A percentile compares a stretch with the other conserved stretches of the same genome.
phyloP scores from a whole-genome alignment of 2,329 filamentous ascomycete species.

The Venturia aucupariae region DNA sequence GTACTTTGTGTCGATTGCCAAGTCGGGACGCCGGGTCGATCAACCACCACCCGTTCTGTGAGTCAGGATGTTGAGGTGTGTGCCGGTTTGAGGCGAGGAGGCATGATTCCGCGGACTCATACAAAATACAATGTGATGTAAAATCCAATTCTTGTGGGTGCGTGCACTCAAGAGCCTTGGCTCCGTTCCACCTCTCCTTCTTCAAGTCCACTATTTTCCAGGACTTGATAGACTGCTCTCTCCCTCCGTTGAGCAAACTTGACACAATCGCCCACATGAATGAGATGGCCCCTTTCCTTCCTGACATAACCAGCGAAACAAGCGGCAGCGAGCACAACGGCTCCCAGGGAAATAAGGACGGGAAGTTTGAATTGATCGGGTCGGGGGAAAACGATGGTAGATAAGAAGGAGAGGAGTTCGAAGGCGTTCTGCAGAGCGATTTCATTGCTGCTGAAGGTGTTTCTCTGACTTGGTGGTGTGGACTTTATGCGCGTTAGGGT shows the following conservation, averaged over 20 bases:
- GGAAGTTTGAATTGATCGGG: slow-evolving; percentile 59
- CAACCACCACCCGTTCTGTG: not conserved
- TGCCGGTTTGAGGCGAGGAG: not conserved
- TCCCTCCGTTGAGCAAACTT: not conserved
- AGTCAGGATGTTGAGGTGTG: not conserved
- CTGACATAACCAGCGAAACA: slow-evolving; percentile 51
- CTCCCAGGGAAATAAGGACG: slow-evolving; percentile 46
- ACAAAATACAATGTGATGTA: not conserved
- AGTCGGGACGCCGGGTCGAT: not conserved
- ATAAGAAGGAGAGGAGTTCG: slow-evolving; percentile 56
- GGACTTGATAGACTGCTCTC: not conserved
- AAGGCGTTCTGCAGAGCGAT: slow-evolving; percentile 60
- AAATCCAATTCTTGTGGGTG: too few relatives aligned
- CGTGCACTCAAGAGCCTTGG: not conserved
- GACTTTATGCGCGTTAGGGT: slow-evolving; percentile 6
- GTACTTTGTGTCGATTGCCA: too few relatives aligned
- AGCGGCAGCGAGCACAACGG: slow-evolving; percentile 40
- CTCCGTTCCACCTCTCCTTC: not conserved
- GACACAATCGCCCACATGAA: slow-evolving; percentile 33
- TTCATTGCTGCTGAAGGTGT: slow-evolving; percentile 60
- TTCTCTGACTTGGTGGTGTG: slow-evolving; percentile 37
- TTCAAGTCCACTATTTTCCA: not conserved
- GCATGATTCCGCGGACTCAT: not conserved
- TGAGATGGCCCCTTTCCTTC: slow-evolving; percentile 48
- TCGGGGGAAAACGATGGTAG: slow-evolving; percentile 54